Evolutionary conservation across 306 rosid species (phyloP).

Genomic region (Coriaria nepalensis): DNA sequence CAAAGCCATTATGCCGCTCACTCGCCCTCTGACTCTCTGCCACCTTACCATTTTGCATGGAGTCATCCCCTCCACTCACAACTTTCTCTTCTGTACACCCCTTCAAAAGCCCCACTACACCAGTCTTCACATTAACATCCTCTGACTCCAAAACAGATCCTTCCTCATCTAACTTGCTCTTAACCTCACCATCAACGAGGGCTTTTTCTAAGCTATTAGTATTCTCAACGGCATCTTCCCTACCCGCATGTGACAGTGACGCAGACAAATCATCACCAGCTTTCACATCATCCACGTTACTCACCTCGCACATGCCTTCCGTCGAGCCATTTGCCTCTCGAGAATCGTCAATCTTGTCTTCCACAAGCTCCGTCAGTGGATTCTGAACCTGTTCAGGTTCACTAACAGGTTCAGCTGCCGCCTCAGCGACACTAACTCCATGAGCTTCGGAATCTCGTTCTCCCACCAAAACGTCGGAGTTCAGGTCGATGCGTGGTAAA

Average conservation of each 20-base stretch:
- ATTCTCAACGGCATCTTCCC: slow-evolving; percentile 2
- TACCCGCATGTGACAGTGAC: not conserved
- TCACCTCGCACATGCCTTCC: slow-evolving; percentile 5
- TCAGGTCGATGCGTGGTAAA: slow-evolving; percentile 29
- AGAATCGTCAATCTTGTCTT: not conserved
- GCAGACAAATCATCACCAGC: slow-evolving; percentile 3
- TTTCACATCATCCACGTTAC: slow-evolving; percentile 6
- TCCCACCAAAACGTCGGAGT: slow-evolving; percentile 27
- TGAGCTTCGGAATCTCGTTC: slow-evolving; percentile 23
- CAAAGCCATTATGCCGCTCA: slow-evolving; percentile 1
- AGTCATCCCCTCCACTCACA: slow-evolving; percentile 7
- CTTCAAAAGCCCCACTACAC: slow-evolving; percentile 1
- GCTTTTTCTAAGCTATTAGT: slow-evolving; percentile 12
- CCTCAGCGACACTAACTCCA: slow-evolving; percentile 15
- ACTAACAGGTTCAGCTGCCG: not conserved
- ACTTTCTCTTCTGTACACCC: slow-evolving; percentile 4
- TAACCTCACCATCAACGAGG: slow-evolving; percentile 6
- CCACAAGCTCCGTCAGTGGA: not conserved
- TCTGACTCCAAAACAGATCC: slow-evolving; percentile 14
- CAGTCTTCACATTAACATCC: slow-evolving; percentile 5
- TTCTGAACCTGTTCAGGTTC: not conserved
- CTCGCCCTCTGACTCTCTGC: not conserved
- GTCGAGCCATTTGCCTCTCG: not conserved
- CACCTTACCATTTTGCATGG: slow-evolving; percentile 1
- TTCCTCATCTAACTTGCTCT: slow-evolving; percentile 6